Evolutionary conservation across 805 yeast species (phyloP).

Genomic region (Kluyveromyces siamensis): DNA sequence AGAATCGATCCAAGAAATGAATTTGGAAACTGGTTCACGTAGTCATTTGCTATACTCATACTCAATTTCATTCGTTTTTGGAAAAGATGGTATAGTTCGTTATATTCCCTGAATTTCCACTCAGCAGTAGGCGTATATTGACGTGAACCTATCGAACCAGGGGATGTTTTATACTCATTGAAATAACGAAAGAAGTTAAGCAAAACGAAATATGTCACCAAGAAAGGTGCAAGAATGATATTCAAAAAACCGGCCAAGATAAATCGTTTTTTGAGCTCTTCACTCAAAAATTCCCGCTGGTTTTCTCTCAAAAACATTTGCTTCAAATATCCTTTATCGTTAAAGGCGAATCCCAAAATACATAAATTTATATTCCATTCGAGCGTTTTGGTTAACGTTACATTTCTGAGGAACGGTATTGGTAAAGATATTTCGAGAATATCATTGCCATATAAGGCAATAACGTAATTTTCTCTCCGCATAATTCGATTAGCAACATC

Average conservation of each 20-base stretch:
- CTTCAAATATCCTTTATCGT: constrained; percentile 72
- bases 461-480: constrained; percentile 91
- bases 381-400: constrained; percentile 66
- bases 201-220: constrained; percentile 72
- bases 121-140: constrained; percentile 92
- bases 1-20: constrained; percentile 50
- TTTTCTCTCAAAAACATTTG: constrained; percentile 60
- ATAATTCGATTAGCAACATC: constrained; percentile 91
- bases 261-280: constrained; percentile 69
- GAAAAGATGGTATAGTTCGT: constrained; percentile 86
- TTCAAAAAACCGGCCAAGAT: constrained; percentile 82
- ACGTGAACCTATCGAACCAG: constrained; percentile 70
- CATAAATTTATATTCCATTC: constrained; percentile 94
- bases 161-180: constrained; percentile 85
- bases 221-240: constrained; percentile 73
- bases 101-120: constrained; percentile 91
- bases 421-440: constrained; percentile 60
- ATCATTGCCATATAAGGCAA: constrained; percentile 77
- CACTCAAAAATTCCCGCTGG: constrained; percentile 55
- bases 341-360: constrained; percentile 77
- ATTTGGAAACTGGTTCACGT: constrained; percentile 87
- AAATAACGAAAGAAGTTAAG: constrained; percentile 85
- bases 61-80: constrained; percentile 70
- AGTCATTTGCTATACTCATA: constrained; percentile 68
- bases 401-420: constrained; percentile 35